These are phyloP conservation scores for Monosporascus sp. DNA, from an alignment of 2,329 filamentous ascomycete species.

Conservation along the genomic window DNA sequence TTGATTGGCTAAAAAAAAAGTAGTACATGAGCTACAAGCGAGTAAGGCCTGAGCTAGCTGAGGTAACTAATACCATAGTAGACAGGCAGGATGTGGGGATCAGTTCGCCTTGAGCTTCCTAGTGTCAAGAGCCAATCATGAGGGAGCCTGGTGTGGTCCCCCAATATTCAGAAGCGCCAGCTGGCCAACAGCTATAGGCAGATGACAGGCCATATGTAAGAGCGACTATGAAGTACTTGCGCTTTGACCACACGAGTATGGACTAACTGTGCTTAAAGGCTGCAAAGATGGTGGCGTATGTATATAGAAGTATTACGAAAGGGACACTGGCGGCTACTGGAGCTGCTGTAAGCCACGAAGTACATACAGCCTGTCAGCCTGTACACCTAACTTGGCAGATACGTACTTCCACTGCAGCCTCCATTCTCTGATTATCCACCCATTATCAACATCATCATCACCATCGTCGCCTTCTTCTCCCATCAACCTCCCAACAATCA, in stretches of 20 bases:
- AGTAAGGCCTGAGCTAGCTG: too few relatives aligned
- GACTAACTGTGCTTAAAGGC: slow-evolving; percentile 14
- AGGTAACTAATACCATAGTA: too few relatives aligned
- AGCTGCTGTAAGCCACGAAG: neutral
- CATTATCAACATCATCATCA: neutral
- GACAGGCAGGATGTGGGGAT: neutral
- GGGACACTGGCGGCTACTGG: neutral
- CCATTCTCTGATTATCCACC: neutral
- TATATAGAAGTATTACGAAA: slow-evolving; percentile 11
- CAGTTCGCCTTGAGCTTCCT: neutral
- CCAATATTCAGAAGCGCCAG: too few relatives aligned
- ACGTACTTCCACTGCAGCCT: too few relatives aligned
- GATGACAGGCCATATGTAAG: too few relatives aligned
- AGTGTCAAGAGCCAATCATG: neutral
- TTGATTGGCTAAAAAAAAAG: too few relatives aligned
- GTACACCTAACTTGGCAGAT: too few relatives aligned
- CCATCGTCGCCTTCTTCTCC: neutral
- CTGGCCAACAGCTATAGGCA: too few relatives aligned
- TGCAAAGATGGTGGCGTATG: slow-evolving; percentile 28
- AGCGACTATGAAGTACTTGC: neutral
- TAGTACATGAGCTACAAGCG: too few relatives aligned
- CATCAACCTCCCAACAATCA: neutral
- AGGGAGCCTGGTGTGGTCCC: too few relatives aligned
- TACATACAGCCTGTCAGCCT: too few relatives aligned
- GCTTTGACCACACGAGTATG: neutral